These are phyloP conservation scores for Colletotrichum agaves DNA, from an alignment of 2,329 filamentous ascomycete species.

Conservation along the genomic window DNA sequence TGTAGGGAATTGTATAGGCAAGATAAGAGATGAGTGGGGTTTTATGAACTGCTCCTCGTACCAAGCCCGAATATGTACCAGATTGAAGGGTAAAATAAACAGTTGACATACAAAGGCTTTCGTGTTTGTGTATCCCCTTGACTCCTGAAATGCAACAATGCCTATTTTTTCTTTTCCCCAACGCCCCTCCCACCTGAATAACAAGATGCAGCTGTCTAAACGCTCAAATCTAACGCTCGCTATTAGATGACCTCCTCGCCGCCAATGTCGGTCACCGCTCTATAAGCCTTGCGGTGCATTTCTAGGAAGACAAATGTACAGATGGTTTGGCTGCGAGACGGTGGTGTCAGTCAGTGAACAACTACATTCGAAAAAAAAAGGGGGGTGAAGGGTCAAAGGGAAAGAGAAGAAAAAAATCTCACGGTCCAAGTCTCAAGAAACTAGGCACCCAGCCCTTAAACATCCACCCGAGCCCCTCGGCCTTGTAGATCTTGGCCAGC, in stretches of 20 bases:
- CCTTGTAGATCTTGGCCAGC: constrained; percentile 73
- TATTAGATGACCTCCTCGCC: constrained; percentile 40
- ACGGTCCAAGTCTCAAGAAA: constrained; percentile 73
- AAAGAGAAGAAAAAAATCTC: constrained; percentile 46
- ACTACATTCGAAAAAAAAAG: background rate
- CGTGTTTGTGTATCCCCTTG: constrained; percentile 16
- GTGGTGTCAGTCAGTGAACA: constrained; percentile 2
- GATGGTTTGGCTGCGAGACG: constrained; percentile 74
- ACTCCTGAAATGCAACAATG: constrained; percentile 37
- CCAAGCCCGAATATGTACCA: background rate
- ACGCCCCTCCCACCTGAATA: constrained; percentile 19
- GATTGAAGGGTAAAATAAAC: background rate
- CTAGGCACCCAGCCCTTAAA: constrained; percentile 92
- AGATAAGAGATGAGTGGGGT: background rate
- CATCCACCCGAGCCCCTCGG: constrained; percentile 83
- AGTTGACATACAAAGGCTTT: background rate
- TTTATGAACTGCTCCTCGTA: background rate
- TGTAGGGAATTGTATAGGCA: background rate
- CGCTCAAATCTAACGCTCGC: constrained; percentile 5
- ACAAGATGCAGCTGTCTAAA: constrained; percentile 30
- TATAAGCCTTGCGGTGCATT: constrained; percentile 84
- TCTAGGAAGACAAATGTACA: constrained; percentile 89
- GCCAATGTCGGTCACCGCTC: constrained; percentile 60
- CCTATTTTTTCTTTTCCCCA: constrained; percentile 14
- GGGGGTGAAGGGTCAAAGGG: background rate